Evolutionary conservation across 441 rosid genomes (phyloP), one percentile per base, ranked within the genome.

Genomic region (Euphorbia corollata): DNA sequence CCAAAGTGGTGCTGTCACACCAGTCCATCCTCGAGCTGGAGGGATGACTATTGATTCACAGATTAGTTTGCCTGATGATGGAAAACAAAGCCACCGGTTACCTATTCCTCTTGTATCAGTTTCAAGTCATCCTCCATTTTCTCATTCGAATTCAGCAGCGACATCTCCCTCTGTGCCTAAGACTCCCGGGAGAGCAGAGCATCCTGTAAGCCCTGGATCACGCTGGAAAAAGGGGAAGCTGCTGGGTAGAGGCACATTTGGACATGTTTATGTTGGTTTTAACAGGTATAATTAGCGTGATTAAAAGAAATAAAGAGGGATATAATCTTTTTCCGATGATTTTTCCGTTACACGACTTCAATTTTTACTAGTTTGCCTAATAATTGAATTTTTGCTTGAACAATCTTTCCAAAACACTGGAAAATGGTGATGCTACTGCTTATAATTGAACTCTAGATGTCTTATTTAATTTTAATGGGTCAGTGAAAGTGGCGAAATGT

Each of bases 401-500:
- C 38, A 57, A 47, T 59, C 9, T 63, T 57, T 20, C 20, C 36
- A 57, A 20, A 0, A 54, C 8, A 30, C 10, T 54, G 58, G 30
- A 20, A 4, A 27, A 27, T 36, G 41, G 41, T 5, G n/a, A 56
- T 56, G 23, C 12, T 56, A 15, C 20, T 64, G 18, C 12, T 45
- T 8, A 19, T 59, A 78, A 66, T 78, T 85, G 75, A 83, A 12
- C 22, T 10, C 71, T 69, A 59, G 59, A 20, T 63, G 43, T 39
- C 58, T 77, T 32, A 60, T 65, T 63, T 76, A 57, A 22, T 67
- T 63, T 41, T 48, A 50, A 64, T 74, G 67, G 54, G 32, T 59
- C 68, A 91, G 98, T 77, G 96, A 87, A 83, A 86, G 88, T 67
- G 98, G 98, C 24, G 96, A 85, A 76, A 86, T 91, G 94, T 91